Percentiles rank a stretch among this genome's conserved stretches.
Conservation (phyloP, 768 basidiomycete species). For the Butyriboletus loyo region DNA sequence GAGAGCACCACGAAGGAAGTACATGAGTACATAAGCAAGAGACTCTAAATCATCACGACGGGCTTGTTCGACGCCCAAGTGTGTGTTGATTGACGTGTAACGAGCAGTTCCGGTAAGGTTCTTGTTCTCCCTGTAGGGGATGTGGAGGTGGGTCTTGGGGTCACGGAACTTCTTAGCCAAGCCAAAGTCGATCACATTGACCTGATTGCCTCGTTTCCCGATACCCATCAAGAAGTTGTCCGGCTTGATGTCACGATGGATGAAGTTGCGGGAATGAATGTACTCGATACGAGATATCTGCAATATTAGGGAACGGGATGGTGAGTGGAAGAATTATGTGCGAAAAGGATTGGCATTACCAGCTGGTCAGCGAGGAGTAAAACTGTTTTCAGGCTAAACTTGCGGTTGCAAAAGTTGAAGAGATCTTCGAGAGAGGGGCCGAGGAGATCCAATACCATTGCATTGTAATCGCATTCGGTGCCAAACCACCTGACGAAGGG, state of each 20-base stretch:
- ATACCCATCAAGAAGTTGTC: conserved; percentile 99
- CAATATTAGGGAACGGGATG: conserved; percentile 4
- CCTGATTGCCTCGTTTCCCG: conserved; percentile 99
- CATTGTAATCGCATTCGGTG: conserved; percentile 98
- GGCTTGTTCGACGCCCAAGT: conserved; percentile 96
- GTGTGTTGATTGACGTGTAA: conserved; percentile 99
- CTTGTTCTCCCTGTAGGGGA: conserved; percentile 99
- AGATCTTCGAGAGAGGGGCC: conserved; percentile 89
- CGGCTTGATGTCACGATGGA: conserved; percentile 97
- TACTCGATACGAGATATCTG: conserved; percentile 99
- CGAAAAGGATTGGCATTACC: conserved; percentile 36
- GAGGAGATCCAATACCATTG: conserved; percentile 97
- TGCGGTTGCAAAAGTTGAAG: conserved; percentile 96
- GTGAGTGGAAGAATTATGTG: conserved; percentile 41
- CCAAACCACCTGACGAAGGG: conserved; percentile 97
- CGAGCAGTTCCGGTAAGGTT: conserved; percentile 98
- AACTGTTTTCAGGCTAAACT: conserved; percentile 96
- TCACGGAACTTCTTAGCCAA: conserved; percentile 99
- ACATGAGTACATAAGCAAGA: conserved; percentile 98
- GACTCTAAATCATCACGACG: conserved; percentile 98
- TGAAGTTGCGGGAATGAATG: conserved; percentile 99
- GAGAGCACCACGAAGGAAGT: conserved; percentile 96
- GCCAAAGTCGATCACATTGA: conserved; percentile 98
- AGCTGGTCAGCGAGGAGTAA: conserved; percentile 95
- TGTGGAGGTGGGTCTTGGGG: conserved; percentile 99